phyloP scores from a whole-genome alignment of 768 basidiomycete genomes.

The Podaxis rugospora region DNA sequence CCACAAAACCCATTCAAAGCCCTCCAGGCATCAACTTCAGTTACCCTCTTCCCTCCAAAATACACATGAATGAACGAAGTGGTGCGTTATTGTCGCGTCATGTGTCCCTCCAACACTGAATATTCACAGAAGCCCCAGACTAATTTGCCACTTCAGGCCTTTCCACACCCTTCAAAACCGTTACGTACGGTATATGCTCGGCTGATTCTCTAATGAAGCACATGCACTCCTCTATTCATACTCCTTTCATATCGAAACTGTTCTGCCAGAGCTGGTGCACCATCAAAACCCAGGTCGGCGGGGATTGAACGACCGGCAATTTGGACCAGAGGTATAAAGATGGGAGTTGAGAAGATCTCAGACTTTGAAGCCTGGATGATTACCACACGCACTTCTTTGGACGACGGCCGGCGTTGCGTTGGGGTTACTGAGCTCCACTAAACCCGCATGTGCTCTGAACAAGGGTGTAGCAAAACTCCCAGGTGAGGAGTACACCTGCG shows the following conservation, averaged over 20 bases:
- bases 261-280: background rate
- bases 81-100: slow-evolving; percentile 4
- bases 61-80: background rate
- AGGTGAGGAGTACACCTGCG: slow-evolving; percentile 20
- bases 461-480: slow-evolving; percentile 35
- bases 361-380: slow-evolving; percentile 15
- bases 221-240: background rate
- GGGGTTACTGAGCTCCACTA: slow-evolving; percentile 9
- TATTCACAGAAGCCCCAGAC: slow-evolving; percentile 13
- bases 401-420: slow-evolving; percentile 16
- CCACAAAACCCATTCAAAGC: background rate
- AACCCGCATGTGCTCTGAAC: slow-evolving; percentile 21
- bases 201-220: background rate
- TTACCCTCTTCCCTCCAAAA: background rate
- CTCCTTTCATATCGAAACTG: background rate
- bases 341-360: background rate
- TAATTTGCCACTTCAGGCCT: slow-evolving; percentile 8
- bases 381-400: slow-evolving; percentile 15
- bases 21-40: background rate
- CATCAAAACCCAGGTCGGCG: background rate
- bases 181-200: slow-evolving; percentile 16
- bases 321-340: background rate
- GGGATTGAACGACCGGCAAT: background rate
- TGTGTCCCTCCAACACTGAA: slow-evolving; percentile 13
- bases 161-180: background rate